These are phyloP conservation scores for Boletus subcaerulescens DNA, from an alignment of 768 basidiomycete genomes.

Conservation along the genomic window DNA sequence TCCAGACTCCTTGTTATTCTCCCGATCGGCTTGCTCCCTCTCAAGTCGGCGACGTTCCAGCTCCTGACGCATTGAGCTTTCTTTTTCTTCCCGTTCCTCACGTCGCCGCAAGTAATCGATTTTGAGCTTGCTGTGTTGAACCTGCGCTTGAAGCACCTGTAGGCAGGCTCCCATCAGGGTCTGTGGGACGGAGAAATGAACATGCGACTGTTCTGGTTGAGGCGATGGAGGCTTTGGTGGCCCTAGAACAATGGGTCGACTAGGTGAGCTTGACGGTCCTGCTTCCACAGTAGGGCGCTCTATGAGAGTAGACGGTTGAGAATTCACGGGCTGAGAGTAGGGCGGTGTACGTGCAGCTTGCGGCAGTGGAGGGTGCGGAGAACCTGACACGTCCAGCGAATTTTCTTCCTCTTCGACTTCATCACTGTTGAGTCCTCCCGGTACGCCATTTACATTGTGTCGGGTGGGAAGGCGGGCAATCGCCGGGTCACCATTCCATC, in stretches of 20 bases:
- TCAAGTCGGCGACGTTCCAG: slow-evolving; percentile 52
- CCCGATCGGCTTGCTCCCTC: slow-evolving; percentile 55
- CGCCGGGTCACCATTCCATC: slow-evolving; percentile 68
- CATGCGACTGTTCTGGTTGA: slow-evolving; percentile 39
- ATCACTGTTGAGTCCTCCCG: slow-evolving; percentile 40
- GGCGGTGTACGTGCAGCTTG: slow-evolving; percentile 20
- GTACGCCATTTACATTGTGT: slow-evolving; percentile 31
- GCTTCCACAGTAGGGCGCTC: slow-evolving; percentile 21
- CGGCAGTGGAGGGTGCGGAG: slow-evolving; percentile 29
- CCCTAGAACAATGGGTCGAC: slow-evolving; percentile 10
- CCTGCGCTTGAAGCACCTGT: slow-evolving; percentile 63
- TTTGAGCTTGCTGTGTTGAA: slow-evolving; percentile 66
- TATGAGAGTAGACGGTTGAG: slow-evolving; percentile 9
- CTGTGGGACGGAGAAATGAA: slow-evolving; percentile 54
- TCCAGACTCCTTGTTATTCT: slow-evolving; percentile 49
- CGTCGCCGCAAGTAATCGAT: slow-evolving; percentile 64
- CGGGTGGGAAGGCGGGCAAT: slow-evolving; percentile 48
- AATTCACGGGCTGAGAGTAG: slow-evolving; percentile 18
- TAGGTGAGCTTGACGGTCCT: slow-evolving; percentile 18
- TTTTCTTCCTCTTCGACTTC: slow-evolving; percentile 52
- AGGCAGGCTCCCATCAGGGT: slow-evolving; percentile 53
- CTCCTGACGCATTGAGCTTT: slow-evolving; percentile 49
- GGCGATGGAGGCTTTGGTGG: slow-evolving; percentile 11
- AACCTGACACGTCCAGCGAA: slow-evolving; percentile 41
- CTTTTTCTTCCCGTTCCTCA: slow-evolving; percentile 68